A percentile compares a stretch with the other conserved stretches of the same genome.
These are phyloP conservation scores for Gynochthodes officinalis DNA, from an alignment of 257 asterid species.

Conservation along the genomic window DNA sequence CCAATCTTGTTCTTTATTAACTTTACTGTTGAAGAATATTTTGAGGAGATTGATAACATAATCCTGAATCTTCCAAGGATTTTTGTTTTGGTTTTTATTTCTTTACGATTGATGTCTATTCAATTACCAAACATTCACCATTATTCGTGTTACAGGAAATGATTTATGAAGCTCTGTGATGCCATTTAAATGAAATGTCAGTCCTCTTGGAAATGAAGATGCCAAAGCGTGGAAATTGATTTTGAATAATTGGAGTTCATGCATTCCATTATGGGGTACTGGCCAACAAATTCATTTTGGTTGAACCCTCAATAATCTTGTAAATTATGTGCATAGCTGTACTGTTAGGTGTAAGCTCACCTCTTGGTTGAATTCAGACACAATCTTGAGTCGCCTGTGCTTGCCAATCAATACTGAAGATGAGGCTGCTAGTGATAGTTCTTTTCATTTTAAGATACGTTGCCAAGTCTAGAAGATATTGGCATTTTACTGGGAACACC, in stretches of 20 bases:
- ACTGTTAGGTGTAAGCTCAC: not conserved
- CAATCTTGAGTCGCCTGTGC: not conserved
- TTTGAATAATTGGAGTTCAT: not conserved
- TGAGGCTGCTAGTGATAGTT: not conserved
- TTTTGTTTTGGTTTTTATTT: not conserved
- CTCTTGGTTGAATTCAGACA: not conserved
- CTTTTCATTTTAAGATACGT: not conserved
- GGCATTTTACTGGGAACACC: not conserved
- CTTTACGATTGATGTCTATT: not conserved
- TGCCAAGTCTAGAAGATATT: conserved; percentile 1
- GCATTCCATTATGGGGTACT: not conserved
- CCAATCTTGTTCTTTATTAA: not conserved
- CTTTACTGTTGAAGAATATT: not conserved
- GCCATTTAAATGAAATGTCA: conserved; percentile 2
- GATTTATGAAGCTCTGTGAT: conserved; percentile 51
- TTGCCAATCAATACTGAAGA: not conserved
- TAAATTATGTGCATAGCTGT: conserved; percentile 17
- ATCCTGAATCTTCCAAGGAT: not conserved
- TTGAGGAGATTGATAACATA: too few relatives aligned
- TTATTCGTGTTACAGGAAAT: conserved; percentile 50
- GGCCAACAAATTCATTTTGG: conserved; percentile 2
- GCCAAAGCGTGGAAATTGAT: conserved; percentile 11
- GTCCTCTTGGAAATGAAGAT: conserved; percentile 1
- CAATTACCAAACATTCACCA: conserved; percentile 5
- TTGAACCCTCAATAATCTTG: conserved; percentile 10